Evolutionary conservation across 345 rosid genomes (phyloP).

Genomic region (Rhodamnia argentea): DNA sequence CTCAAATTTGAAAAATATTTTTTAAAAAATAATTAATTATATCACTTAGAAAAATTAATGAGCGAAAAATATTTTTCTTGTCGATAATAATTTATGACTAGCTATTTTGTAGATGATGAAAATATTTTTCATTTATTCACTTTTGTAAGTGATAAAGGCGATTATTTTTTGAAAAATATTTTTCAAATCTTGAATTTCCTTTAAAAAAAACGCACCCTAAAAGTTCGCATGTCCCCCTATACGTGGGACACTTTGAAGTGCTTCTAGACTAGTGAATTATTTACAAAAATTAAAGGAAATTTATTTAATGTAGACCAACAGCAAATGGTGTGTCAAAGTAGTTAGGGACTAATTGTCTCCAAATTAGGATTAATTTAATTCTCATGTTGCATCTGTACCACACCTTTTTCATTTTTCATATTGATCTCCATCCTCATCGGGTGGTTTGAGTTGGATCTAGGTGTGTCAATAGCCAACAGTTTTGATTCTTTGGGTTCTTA

Average conservation of each 20-base stretch:
- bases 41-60: too few relatives aligned
- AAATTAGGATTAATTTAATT: background rate
- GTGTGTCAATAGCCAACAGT: background rate
- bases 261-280: background rate
- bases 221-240: background rate
- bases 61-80: too few relatives aligned
- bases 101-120: too few relatives aligned
- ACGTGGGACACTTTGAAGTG: background rate
- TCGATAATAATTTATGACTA: too few relatives aligned
- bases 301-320: background rate
- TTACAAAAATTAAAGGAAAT: background rate
- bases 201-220: background rate
- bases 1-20: too few relatives aligned
- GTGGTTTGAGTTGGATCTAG: background rate
- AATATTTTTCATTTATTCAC: too few relatives aligned
- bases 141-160: too few relatives aligned
- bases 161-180: too few relatives aligned
- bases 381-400: background rate
- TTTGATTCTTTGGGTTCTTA: background rate
- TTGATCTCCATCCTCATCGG: background rate
- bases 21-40: too few relatives aligned
- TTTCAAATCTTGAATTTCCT: too few relatives aligned
- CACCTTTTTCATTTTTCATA: background rate
- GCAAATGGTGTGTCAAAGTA: background rate
- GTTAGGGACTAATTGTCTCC: background rate